These are phyloP conservation scores for Candida sakaeoensis DNA, from an alignment of 805 yeast genomes.

Conservation along the genomic window DNA sequence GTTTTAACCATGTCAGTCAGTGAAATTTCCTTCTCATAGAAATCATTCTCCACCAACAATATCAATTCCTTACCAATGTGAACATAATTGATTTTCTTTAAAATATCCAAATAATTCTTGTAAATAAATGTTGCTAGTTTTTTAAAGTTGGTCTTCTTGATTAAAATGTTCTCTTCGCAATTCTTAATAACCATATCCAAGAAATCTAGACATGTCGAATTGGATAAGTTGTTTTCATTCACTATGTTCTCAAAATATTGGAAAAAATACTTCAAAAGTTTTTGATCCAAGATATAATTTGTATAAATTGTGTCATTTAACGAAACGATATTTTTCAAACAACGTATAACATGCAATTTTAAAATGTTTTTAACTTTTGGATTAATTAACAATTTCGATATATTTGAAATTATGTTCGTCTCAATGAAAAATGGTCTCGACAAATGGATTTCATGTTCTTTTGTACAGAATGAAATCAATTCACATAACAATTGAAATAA, in stretches of 20 bases:
- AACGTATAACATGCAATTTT: slow-evolving; percentile 64
- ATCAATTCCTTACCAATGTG: slow-evolving; percentile 25
- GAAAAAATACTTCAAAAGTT: slow-evolving; percentile 49
- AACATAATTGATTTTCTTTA: slow-evolving; percentile 26
- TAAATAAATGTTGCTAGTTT: slow-evolving; percentile 28
- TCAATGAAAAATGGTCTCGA: slow-evolving; percentile 64
- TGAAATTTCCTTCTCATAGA: slow-evolving; percentile 6
- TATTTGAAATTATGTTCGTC: slow-evolving; percentile 53
- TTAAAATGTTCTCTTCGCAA: slow-evolving; percentile 16
- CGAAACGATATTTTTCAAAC: slow-evolving; percentile 58
- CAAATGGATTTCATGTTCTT: slow-evolving; percentile 54
- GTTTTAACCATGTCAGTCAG: slow-evolving; percentile 10
- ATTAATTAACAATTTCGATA: slow-evolving; percentile 44
- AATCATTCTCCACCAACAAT: slow-evolving; percentile 18
- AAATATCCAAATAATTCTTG: slow-evolving; percentile 22
- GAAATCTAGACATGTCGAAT: slow-evolving; percentile 73
- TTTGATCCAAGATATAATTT: slow-evolving; percentile 51
- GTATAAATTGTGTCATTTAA: slow-evolving; percentile 62
- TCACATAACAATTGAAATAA: slow-evolving; percentile 64
- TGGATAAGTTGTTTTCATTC: slow-evolving; percentile 57
- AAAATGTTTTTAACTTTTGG: slow-evolving; percentile 45
- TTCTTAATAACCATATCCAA: slow-evolving; percentile 41
- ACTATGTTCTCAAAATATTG: slow-evolving; percentile 46
- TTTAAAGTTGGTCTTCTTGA: slow-evolving; percentile 21
- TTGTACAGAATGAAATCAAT: slow-evolving; percentile 60